Base-by-base conservation (phyloP, 352 stramenopile species). In the Globisporangium alternatum region DNA sequence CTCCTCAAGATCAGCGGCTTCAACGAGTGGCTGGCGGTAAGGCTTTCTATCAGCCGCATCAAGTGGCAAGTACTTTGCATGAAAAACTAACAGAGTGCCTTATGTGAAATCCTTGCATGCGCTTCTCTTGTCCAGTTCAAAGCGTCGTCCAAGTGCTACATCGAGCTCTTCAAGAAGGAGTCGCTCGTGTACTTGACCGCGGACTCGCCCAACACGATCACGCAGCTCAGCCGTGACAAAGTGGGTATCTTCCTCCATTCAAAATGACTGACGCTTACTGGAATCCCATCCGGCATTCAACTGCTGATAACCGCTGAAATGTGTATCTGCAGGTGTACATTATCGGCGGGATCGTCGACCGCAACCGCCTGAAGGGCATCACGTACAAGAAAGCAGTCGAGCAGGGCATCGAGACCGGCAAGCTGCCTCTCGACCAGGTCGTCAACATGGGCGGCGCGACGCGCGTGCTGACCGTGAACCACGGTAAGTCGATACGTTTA, bases 261-360 rank as follows among this genome's bases (percentile, higher is more conserved):
- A 39, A 12, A 8, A 39, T 39, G 10, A 12, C 33, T 39, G 33
- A n/a, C 21, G 47, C 17, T 31, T 21, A 35, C 30, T 47, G 31
- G 1, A 54, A 4, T 8, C 35, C 55, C 25, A 25, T 41, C n/a
- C 4, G 3, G 19, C n/a, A 15, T 10, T 58, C 31, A 31, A 12
- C 31, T 59, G 21, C 15, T 1, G 21, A 22, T 28, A 17, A 22
- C 5, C 9, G 44, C n/a, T 5, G 8, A n/a, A 30, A 9, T 49
- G 10, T 17, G 7, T 10, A 15, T 22, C 37, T 53, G 37, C 47
- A 88, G 79, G 86, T 97, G 30, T 99, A 98, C 74, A 93, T 98
- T 48, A 99, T 99, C 70, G 96, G 96, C 19, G 96, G 96, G 22
- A 99, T 99, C 72, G 96, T 99, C 28, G 96, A 99, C 78, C 83